Conservation (phyloP, 768 basidiomycete species). For the Saitozyma sp. region DNA sequence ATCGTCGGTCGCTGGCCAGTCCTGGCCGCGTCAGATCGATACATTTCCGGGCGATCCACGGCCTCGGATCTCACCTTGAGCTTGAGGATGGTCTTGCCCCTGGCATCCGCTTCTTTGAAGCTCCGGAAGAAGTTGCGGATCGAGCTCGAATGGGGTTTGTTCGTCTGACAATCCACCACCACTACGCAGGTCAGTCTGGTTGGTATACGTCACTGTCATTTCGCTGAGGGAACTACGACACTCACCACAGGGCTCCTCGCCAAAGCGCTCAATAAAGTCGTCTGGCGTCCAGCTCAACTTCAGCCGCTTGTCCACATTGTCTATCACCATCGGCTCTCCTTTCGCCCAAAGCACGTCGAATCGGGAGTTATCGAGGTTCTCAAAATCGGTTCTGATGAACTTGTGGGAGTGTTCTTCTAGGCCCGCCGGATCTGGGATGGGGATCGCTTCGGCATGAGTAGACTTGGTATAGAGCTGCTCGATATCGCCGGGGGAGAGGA, state of each 20-base stretch:
- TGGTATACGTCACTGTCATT: not conserved
- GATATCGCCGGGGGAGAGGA: constrained; percentile 9
- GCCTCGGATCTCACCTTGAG: constrained; percentile 61
- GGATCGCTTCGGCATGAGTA: constrained; percentile 15
- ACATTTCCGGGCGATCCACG: not conserved
- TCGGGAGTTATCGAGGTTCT: constrained; percentile 60
- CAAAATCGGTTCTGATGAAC: constrained; percentile 58
- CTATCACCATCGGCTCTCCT: constrained; percentile 78
- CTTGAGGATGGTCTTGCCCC: constrained; percentile 61
- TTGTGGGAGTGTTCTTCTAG: constrained; percentile 56
- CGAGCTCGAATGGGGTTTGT: constrained; percentile 63
- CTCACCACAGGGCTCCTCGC: constrained; percentile 40
- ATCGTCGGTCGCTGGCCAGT: constrained; percentile 88
- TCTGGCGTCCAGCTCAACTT: constrained; percentile 76
- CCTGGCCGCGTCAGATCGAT: constrained; percentile 55
- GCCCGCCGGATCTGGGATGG: constrained; percentile 42
- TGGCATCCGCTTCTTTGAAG: constrained; percentile 69
- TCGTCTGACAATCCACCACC: constrained; percentile 80
- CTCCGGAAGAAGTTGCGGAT: constrained; percentile 75
- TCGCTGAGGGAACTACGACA: not conserved
- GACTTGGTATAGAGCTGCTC: constrained; percentile 19
- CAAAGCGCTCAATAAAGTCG: constrained; percentile 66
- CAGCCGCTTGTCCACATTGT: constrained; percentile 64
- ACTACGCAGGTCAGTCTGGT: constrained; percentile 55
- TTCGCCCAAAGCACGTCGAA: constrained; percentile 71